phyloP scores from a whole-genome alignment of 176 grass and related monocot species.

The Eleusine indica region DNA sequence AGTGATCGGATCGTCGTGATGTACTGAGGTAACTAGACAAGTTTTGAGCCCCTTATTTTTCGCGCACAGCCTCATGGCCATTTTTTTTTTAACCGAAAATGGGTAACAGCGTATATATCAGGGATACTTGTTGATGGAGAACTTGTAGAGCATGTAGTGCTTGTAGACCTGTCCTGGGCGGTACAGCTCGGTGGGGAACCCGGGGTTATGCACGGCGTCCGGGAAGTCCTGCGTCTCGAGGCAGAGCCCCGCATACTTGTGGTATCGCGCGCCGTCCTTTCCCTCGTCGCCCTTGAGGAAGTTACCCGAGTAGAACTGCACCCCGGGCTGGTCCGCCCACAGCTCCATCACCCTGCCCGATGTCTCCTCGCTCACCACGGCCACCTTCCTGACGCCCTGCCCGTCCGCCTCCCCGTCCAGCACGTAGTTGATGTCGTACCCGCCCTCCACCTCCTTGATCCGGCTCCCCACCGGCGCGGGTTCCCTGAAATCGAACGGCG shows the following conservation, averaged over 20 bases:
- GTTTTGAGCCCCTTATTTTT: no score
- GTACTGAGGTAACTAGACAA: no score
- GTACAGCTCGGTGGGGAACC: slow-evolving; percentile 71
- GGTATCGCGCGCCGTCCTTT: slow-evolving; percentile 62
- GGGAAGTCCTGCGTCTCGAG: slow-evolving; percentile 82
- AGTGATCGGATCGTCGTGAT: no score
- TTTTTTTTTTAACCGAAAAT: no score
- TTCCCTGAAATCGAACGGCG: slow-evolving; percentile 61
- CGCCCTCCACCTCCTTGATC: slow-evolving; percentile 48
- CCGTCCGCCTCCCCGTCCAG: slow-evolving; percentile 56
- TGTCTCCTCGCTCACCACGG: slow-evolving; percentile 52
- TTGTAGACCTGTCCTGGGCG: slow-evolving; percentile 59
- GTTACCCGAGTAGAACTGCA: slow-evolving; percentile 87
- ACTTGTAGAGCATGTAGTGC: slow-evolving; percentile 93
- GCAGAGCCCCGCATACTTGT: slow-evolving; percentile 60
- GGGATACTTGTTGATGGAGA: slow-evolving; percentile 45
- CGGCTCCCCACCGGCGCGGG: slow-evolving; percentile 35
- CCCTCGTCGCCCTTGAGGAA: slow-evolving; percentile 60
- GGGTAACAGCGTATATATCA: no score
- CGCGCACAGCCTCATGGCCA: no score
- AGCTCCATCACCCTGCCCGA: slow-evolving; percentile 80
- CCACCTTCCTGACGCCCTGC: slow-evolving; percentile 67
- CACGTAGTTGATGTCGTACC: slow-evolving; percentile 90
- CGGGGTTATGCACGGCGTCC: slow-evolving; percentile 66
- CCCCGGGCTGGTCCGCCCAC: slow-evolving; percentile 71